Evolutionary conservation across 352 stramenopile species (phyloP).

Genomic region (Saprolegnia parasitica): DNA sequence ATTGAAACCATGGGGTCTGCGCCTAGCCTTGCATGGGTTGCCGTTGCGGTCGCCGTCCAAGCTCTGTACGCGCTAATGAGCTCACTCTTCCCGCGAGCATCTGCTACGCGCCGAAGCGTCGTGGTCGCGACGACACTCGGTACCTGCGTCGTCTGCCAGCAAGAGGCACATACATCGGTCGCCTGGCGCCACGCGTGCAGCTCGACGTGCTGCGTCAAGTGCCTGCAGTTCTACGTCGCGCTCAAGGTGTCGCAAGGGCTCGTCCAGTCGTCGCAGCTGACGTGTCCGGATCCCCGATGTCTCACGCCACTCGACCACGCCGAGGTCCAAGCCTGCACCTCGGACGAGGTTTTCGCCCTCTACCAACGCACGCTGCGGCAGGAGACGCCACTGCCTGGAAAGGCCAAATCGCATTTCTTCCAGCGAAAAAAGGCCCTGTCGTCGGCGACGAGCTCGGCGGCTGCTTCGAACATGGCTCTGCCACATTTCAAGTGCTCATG

Average conservation of each 20-base stretch:
- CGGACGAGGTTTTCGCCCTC: neutral
- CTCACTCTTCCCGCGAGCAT: neutral
- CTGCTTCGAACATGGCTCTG: no score
- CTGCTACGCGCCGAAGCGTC: neutral
- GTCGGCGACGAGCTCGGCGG: no score
- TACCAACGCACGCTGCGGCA: neutral
- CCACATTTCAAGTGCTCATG: no score
- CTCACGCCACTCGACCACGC: neutral
- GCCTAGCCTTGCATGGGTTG: no score
- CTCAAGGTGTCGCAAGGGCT: neutral
- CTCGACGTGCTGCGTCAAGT: neutral
- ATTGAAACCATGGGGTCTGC: no score
- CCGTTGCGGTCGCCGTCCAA: no score
- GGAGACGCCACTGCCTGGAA: neutral
- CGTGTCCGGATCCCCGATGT: neutral
- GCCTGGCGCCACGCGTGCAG: neutral
- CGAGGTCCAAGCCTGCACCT: neutral
- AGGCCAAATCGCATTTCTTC: neutral
- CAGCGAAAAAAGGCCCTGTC: no score
- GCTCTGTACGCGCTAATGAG: neutral
- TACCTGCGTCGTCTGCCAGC: neutral
- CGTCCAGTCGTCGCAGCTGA: neutral
- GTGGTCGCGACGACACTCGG: neutral
- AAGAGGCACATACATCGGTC: neutral
- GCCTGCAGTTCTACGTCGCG: neutral